These are phyloP conservation scores for Reutealis trisperma DNA, from an alignment of 345 rosid species.

Conservation along the genomic window DNA sequence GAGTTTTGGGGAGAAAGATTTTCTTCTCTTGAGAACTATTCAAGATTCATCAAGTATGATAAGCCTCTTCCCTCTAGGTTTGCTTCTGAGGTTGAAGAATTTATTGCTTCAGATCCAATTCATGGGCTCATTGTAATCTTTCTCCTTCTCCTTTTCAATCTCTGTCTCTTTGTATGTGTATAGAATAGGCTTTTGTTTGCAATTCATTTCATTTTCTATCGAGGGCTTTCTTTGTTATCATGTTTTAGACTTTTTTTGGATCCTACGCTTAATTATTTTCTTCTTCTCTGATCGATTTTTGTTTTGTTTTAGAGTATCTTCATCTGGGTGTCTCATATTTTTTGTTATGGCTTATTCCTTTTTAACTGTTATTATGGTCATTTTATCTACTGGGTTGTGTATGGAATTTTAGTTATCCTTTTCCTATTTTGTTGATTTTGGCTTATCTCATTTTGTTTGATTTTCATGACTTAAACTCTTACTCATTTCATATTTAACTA, in stretches of 20 bases:
- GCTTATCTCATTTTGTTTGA: too few relatives aligned
- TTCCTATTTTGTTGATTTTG: too few relatives aligned
- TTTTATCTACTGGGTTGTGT: too few relatives aligned
- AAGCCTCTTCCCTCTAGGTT: conserved; percentile 78
- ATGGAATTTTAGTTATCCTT: too few relatives aligned
- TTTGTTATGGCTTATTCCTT: neutral
- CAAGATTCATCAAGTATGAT: conserved; percentile 55
- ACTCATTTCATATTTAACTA: too few relatives aligned
- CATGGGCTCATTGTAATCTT: conserved; percentile 73
- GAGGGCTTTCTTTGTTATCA: neutral
- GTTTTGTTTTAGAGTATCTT: too few relatives aligned
- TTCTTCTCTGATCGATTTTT: neutral
- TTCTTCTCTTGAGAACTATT: conserved; percentile 58
- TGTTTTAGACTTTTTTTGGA: neutral
- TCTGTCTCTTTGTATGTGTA: neutral
- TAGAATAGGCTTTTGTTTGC: neutral
- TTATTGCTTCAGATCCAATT: conserved; percentile 83
- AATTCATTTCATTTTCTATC: neutral
- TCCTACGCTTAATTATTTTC: neutral
- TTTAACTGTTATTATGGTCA: too few relatives aligned
- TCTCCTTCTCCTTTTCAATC: neutral
- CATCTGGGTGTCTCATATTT: neutral
- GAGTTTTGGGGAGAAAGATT: conserved; percentile 68
- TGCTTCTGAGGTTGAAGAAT: conserved; percentile 67
- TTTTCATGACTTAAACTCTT: too few relatives aligned